Conservation (phyloP, 2,329 filamentous ascomycete species). For the Rutstroemia sp. region DNA sequence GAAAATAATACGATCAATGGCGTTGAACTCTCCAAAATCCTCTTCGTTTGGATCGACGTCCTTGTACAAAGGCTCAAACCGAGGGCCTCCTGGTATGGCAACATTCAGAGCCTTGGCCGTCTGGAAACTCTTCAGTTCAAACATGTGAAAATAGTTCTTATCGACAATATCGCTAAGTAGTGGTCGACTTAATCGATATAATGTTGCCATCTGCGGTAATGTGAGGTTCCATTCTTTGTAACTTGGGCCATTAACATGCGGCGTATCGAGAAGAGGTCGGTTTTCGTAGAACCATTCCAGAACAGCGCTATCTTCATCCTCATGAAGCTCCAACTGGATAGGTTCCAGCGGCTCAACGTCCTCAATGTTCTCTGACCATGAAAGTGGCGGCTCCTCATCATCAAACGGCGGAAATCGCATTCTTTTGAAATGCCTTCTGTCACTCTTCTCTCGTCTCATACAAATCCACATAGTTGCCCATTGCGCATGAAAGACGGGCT, state of each 20-base stretch:
- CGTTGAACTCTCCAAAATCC: constrained; percentile 99
- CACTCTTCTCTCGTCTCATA: constrained; percentile 97
- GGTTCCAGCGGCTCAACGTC: constrained; percentile 96
- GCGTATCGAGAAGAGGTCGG: constrained; percentile 78
- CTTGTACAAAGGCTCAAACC: constrained; percentile 96
- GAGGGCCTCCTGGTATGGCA: constrained; percentile 91
- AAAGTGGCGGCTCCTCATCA: constrained; percentile 94
- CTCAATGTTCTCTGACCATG: constrained; percentile 98
- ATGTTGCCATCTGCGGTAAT: constrained; percentile 88
- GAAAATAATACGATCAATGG: constrained; percentile 98
- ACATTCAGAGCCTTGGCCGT: constrained; percentile 97
- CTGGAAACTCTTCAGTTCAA: constrained; percentile 88
- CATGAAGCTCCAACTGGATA: constrained; percentile 97
- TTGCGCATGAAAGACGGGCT: constrained; percentile 95
- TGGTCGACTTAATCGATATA: constrained; percentile 87
- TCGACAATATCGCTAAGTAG: constrained; percentile 88
- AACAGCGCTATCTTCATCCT: constrained; percentile 83
- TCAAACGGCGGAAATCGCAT: constrained; percentile 99
- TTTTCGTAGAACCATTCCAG: constrained; percentile 98
- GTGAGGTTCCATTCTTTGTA: constrained; percentile 95
- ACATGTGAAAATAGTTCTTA: constrained; percentile 97
- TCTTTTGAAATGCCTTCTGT: constrained; percentile 90
- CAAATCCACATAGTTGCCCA: constrained; percentile 99
- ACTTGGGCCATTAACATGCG: constrained; percentile 92
- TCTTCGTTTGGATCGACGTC: constrained; percentile 98